A percentile compares a stretch with the other conserved stretches of the same genome.
Evolutionary conservation across 345 rosid species (phyloP).

Genomic region (Eucalyptus melliodora): DNA sequence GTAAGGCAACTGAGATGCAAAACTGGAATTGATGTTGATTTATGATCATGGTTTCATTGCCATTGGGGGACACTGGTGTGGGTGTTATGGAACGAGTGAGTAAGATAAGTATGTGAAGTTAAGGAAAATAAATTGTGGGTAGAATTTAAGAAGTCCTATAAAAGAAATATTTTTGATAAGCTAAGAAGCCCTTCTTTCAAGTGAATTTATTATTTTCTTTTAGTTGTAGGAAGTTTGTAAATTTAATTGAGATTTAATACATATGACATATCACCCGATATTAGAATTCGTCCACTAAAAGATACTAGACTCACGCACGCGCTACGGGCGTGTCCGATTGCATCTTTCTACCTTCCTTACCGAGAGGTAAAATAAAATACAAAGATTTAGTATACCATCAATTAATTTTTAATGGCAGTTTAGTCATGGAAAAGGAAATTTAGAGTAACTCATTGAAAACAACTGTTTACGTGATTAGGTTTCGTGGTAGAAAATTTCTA

Average conservation of each 20-base stretch:
- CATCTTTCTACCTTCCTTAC: too few relatives aligned
- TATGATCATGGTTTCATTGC: neutral
- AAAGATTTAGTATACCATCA: too few relatives aligned
- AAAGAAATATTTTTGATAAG: neutral
- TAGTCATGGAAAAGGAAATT: too few relatives aligned
- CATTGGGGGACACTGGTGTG: neutral
- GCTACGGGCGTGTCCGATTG: too few relatives aligned
- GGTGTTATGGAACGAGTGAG: neutral
- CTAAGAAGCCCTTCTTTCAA: neutral
- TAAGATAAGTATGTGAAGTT: neutral
- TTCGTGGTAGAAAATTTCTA: too few relatives aligned
- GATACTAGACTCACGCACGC: too few relatives aligned
- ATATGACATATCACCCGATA: neutral
- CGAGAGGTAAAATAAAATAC: too few relatives aligned
- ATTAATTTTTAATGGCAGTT: too few relatives aligned
- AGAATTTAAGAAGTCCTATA: neutral
- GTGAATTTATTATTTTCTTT: neutral
- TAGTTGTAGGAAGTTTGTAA: neutral
- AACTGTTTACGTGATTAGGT: too few relatives aligned
- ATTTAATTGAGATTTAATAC: neutral
- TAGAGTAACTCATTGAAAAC: too few relatives aligned
- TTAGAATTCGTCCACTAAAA: neutral
- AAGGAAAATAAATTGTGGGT: neutral
- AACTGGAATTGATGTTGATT: neutral
- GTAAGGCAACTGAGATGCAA: neutral